A percentile compares a stretch with the other conserved stretches of the same genome.
Evolutionary conservation across 176 grass and related monocot species (phyloP).

Genomic region (Zea luxurians): DNA sequence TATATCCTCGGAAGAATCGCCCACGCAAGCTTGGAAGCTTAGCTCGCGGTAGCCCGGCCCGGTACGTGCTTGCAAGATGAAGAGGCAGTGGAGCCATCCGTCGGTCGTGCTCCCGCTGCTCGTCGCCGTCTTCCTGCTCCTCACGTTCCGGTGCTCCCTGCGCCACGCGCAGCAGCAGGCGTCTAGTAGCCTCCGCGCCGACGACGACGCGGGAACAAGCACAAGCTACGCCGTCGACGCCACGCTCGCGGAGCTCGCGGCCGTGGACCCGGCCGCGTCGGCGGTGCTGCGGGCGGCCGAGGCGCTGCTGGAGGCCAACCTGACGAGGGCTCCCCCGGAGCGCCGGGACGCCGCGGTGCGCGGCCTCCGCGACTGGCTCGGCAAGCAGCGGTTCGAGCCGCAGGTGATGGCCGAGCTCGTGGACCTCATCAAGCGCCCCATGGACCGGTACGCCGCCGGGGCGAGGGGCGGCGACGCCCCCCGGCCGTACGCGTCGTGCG

Average conservation of each 20-base stretch:
- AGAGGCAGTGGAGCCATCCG: constrained; percentile 38
- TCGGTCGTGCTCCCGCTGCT: constrained; percentile 24
- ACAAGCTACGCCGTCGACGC: constrained; percentile 13
- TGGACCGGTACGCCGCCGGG: constrained; percentile 47
- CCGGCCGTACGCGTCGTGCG: constrained; percentile 53
- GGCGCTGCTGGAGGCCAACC: constrained; percentile 32
- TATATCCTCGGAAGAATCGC: background rate
- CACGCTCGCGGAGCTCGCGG: constrained; percentile 42
- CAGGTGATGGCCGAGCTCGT: constrained; percentile 67
- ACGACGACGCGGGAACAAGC: background rate
- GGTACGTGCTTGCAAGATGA: constrained; percentile 16
- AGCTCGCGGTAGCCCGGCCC: background rate
- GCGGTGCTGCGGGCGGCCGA: constrained; percentile 37
- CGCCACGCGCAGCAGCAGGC: background rate
- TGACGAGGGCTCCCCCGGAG: constrained; percentile 20
- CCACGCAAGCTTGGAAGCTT: background rate
- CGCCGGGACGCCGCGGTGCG: constrained; percentile 38
- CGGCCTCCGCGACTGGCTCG: constrained; percentile 48
- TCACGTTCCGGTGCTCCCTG: constrained; percentile 43
- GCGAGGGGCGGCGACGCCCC: background rate
- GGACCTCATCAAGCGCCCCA: constrained; percentile 67
- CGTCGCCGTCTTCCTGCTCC: constrained; percentile 32
- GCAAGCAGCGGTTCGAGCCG: constrained; percentile 51
- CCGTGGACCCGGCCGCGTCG: constrained; percentile 46
- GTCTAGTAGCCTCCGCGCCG: background rate